A percentile compares a stretch with the other conserved stretches of the same genome.
Evolutionary conservation across 2,329 filamentous ascomycete species (phyloP).

Genomic region (Chaetomium strumarium): DNA sequence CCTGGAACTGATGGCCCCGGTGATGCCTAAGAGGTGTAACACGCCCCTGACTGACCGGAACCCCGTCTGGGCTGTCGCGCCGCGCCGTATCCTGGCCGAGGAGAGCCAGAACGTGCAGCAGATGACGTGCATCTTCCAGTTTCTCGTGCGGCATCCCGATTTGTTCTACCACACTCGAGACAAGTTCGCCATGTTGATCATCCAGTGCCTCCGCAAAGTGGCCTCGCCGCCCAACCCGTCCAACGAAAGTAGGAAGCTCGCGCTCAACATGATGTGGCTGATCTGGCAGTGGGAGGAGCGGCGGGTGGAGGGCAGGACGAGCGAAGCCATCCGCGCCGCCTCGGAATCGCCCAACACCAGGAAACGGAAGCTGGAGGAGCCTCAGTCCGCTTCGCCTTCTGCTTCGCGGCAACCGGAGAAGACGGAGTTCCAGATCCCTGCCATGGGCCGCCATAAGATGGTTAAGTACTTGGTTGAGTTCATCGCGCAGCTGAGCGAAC

Average conservation of each 20-base stretch:
- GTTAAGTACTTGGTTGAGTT: slow-evolving; percentile 95
- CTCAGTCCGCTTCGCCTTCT: slow-evolving; percentile 47
- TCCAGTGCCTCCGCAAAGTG: slow-evolving; percentile 83
- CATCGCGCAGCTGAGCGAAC: slow-evolving; percentile 82
- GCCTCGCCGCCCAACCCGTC: slow-evolving; percentile 77
- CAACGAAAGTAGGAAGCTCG: slow-evolving; percentile 85
- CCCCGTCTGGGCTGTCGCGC: slow-evolving; percentile 83
- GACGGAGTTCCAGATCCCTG: slow-evolving; percentile 62
- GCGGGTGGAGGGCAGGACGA: slow-evolving; percentile 58
- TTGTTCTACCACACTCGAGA: slow-evolving; percentile 94
- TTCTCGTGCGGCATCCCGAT: slow-evolving; percentile 85
- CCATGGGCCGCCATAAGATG: slow-evolving; percentile 67
- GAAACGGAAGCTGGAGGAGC: slow-evolving; percentile 70
- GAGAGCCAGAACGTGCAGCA: slow-evolving; percentile 94
- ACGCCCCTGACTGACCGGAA: slow-evolving; percentile 62
- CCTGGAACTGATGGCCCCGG: slow-evolving; percentile 88
- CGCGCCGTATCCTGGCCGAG: slow-evolving; percentile 84
- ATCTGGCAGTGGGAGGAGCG: slow-evolving; percentile 91
- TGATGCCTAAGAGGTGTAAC: slow-evolving; percentile 77
- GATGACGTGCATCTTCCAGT: slow-evolving; percentile 95
- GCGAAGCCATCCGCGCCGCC: slow-evolving; percentile 35
- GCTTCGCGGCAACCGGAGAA: slow-evolving; percentile 47
- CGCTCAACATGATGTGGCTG: slow-evolving; percentile 81
- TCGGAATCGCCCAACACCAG: slow-evolving; percentile 66
- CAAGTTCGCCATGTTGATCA: slow-evolving; percentile 82